Conservation (phyloP, 2,329 filamentous ascomycete species). For the Microascus cirrosus region DNA sequence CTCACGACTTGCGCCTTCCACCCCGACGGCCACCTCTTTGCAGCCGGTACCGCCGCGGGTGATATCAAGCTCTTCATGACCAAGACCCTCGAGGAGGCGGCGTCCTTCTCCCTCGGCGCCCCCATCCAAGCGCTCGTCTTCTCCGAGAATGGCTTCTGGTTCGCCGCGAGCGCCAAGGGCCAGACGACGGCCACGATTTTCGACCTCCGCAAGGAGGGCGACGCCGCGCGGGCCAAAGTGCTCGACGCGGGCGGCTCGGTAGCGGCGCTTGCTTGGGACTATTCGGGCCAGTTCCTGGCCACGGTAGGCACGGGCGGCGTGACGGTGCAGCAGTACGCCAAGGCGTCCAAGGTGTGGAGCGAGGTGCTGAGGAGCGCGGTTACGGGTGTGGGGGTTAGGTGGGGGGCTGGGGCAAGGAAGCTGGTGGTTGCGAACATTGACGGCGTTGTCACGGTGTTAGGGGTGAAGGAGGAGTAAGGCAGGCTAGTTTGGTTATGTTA, state of each 20-base stretch:
- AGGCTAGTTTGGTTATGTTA: too few species aligned
- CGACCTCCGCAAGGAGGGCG: conserved; percentile 85
- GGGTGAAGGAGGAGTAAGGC: conserved; percentile 32
- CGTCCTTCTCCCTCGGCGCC: conserved; percentile 57
- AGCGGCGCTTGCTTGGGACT: conserved; percentile 76
- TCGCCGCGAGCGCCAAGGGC: conserved; percentile 70
- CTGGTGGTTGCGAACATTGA: conserved; percentile 65
- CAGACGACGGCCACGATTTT: conserved; percentile 76
- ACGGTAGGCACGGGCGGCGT: conserved; percentile 70
- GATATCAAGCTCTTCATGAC: conserved; percentile 85
- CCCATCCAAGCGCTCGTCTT: conserved; percentile 71
- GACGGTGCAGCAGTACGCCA: conserved; percentile 81
- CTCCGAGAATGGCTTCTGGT: conserved; percentile 95
- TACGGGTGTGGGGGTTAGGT: conserved; percentile 60
- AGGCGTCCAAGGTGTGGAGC: conserved; percentile 78
- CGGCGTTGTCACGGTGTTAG: conserved; percentile 64
- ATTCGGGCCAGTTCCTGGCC: conserved; percentile 86
- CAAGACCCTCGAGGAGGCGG: conserved; percentile 65
- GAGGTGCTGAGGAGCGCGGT: conserved; percentile 72
- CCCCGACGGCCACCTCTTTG: conserved; percentile 90
- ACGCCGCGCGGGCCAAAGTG: conserved; percentile 69
- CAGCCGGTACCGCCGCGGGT: conserved; percentile 67
- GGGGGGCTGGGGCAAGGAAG: conserved; percentile 65
- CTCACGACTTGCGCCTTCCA: conserved; percentile 78
- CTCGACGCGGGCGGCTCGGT: conserved; percentile 75